Base-by-base conservation (phyloP, 1,284 basidiomycete genomes). In the Xanthoconium separans region DNA sequence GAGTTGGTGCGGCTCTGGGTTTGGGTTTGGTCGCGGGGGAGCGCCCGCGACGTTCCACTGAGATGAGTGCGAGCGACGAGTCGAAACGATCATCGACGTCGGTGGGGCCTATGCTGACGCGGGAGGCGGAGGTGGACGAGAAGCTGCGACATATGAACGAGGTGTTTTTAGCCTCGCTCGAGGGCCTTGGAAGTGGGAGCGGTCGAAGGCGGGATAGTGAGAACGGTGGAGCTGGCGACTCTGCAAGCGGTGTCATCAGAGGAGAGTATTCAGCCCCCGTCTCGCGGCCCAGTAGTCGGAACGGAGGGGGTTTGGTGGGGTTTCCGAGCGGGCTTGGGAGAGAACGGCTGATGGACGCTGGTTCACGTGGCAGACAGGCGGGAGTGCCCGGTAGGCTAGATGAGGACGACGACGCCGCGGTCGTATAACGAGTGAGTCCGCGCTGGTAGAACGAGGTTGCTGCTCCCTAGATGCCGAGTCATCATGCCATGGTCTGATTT, bases 61-160 rank as follows among this genome's bases (percentile, higher is more conserved):
- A 58, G 16, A 50, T 48, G 58, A 54, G 34, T 20, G 54, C 62
- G 56, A 57, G 59, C 48, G 47, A 57, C 16, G 55, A 51, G 24
- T 68, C 65, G 18, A 54, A 55, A 18, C 52, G 57, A 22, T 70
- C 59, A 45, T 57, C 57, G 31, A 61, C 53, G 42, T 59, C 58
- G 40, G 61, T 55, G 61, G 74, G 77, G 4, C 70, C 75, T 4
- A 78, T 89, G 76, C 70, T 87, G 34, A 85, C 85, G 11, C 81
- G 73, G 39, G 80, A 79, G 59, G 73, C 75, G 6, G 85, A 83
- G 42, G 81, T 89, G 6, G 85, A 87, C 44, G 83, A 82, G 65
- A 74, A 78, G 55, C 65, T 89, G 54, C 73, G 70, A 52, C 74
- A 75, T 68, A 85, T 89, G 84, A 82, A 85, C 54, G 83, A 83